A percentile compares a stretch with the other conserved stretches of the same genome.
These are phyloP conservation scores for Furcasterigmium furcatum DNA, from an alignment of 2,329 filamentous ascomycete species.

Conservation along the genomic window DNA sequence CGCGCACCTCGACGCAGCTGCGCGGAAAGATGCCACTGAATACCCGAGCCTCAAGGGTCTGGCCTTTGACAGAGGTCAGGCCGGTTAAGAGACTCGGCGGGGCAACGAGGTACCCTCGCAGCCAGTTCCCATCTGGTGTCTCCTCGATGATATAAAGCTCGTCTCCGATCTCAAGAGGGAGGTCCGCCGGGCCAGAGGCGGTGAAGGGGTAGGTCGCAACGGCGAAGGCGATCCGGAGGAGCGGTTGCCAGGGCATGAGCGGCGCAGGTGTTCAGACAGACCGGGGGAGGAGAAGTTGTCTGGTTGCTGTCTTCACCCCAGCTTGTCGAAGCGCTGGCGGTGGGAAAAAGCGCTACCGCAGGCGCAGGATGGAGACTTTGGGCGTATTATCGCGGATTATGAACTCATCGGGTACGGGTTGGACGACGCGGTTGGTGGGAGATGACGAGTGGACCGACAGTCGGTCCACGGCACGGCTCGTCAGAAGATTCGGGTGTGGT, in stretches of 20 bases:
- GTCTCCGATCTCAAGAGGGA: constrained; percentile 96
- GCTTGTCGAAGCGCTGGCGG: constrained; percentile 2
- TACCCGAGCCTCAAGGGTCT: constrained; percentile 90
- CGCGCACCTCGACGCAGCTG: constrained; percentile 91
- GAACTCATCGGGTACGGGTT: neutral
- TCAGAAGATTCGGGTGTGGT: neutral
- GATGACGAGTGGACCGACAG: neutral
- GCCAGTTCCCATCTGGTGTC: constrained; percentile 88
- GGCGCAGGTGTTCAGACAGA: neutral
- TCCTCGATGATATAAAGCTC: constrained; percentile 99
- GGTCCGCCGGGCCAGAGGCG: constrained; percentile 80
- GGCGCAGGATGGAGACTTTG: neutral
- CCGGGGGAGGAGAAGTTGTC: neutral
- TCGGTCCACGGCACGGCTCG: too few relatives aligned
- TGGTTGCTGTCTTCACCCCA: neutral
- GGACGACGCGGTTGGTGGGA: neutral
- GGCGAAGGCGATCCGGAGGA: constrained; percentile 96
- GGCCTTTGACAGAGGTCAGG: constrained; percentile 84
- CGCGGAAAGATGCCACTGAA: constrained; percentile 98
- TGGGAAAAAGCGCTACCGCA: neutral
- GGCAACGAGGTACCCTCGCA: constrained; percentile 91
- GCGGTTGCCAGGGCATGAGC: constrained; percentile 92
- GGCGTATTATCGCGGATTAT: neutral
- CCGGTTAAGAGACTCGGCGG: constrained; percentile 91
- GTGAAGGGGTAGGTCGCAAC: constrained; percentile 94